These are phyloP conservation scores for Sclerotinia glacialis DNA, from an alignment of 2,329 filamentous ascomycete genomes.

Conservation along the genomic window DNA sequence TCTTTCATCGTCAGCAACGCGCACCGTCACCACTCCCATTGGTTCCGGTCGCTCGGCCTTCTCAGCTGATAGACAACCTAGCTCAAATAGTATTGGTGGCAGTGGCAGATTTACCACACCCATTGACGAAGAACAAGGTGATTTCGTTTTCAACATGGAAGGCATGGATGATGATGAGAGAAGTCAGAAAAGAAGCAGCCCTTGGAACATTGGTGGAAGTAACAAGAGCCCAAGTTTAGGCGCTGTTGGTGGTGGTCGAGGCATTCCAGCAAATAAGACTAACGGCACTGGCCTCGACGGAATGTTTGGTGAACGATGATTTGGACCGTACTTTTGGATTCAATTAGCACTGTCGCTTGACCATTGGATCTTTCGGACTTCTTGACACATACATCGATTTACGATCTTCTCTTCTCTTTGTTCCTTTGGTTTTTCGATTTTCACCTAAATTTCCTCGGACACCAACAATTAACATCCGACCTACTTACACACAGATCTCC, in stretches of 20 bases:
- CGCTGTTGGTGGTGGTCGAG: constrained; percentile 27
- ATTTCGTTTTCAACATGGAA: constrained; percentile 66
- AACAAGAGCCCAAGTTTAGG: constrained; percentile 32
- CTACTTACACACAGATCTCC: constrained; percentile 14
- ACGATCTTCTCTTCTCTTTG: constrained; percentile 7
- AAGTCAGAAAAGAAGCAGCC: constrained; percentile 42
- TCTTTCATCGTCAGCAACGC: constrained; percentile 44
- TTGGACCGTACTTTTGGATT: not conserved
- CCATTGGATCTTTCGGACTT: constrained; percentile 4
- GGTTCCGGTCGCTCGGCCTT: constrained; percentile 42
- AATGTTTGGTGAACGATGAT: constrained; percentile 29
- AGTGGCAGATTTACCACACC: constrained; percentile 61
- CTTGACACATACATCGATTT: constrained; percentile 6
- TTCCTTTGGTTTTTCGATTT: constrained; percentile 13
- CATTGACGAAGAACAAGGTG: constrained; percentile 62
- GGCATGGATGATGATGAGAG: constrained; percentile 61
- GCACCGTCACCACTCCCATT: constrained; percentile 44
- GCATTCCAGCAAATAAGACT: constrained; percentile 15
- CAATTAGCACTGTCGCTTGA: not conserved
- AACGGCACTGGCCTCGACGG: constrained; percentile 24
- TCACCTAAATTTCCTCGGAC: not conserved
- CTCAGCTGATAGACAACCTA: constrained; percentile 56
- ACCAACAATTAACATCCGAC: not conserved
- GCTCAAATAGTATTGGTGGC: constrained; percentile 50
- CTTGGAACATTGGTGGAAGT: constrained; percentile 34